Percentiles rank a stretch among this genome's conserved stretches.
Conservation (phyloP, 768 basidiomycete genomes). For the Dioszegia crocea region DNA sequence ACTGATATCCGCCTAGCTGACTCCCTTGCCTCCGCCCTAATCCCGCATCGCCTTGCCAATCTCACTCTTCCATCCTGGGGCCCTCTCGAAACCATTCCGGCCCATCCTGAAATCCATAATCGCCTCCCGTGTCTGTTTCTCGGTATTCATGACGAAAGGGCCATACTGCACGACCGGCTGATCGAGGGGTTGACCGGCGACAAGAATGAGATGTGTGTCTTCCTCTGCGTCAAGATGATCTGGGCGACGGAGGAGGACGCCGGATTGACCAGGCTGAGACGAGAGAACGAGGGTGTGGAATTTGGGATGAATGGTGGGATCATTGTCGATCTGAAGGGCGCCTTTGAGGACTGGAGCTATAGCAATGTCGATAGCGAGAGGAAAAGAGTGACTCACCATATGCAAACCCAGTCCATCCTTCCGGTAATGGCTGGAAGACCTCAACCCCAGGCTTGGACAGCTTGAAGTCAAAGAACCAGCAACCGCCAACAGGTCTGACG, state of each 20-base stretch:
- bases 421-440: constrained; percentile 76
- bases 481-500: constrained; percentile 84
- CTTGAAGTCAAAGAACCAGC: constrained; percentile 82
- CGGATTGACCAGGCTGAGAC: constrained; percentile 58
- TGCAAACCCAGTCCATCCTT: constrained; percentile 84
- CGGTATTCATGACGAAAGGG: constrained; percentile 67
- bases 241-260: constrained; percentile 59
- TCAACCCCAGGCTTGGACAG: constrained; percentile 60
- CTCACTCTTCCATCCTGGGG: constrained; percentile 77
- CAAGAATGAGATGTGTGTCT: constrained; percentile 70
- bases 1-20: too few relatives aligned
- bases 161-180: constrained; percentile 72
- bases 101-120: constrained; percentile 74
- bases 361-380: neutral
- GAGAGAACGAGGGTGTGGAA: constrained; percentile 86
- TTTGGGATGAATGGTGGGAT: constrained; percentile 52
- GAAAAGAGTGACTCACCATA: constrained; percentile 59
- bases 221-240: constrained; percentile 49
- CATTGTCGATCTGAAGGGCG: constrained; percentile 59
- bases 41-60: constrained; percentile 54
- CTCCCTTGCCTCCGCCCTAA: too few relatives aligned
- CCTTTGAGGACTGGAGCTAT: constrained; percentile 61
- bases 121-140: constrained; percentile 75
- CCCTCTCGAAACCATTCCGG: constrained; percentile 85
- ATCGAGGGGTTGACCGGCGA: constrained; percentile 81